Conservation (phyloP, 805 yeast genomes). For the Wickerhamomyces alni region DNA sequence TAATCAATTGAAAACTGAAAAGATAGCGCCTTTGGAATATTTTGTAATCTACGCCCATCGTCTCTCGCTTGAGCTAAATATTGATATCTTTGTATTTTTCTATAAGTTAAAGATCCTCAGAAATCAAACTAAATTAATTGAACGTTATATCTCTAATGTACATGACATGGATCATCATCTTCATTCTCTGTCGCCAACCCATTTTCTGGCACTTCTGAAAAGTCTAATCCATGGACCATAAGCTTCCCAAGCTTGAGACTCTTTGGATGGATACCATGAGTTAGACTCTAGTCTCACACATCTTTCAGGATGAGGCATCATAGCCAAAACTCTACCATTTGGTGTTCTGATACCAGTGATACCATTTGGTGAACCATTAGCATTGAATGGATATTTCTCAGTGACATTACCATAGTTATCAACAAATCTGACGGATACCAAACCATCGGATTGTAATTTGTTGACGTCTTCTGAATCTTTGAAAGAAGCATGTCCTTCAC, state of each 20-base stretch:
- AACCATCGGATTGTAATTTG: slow-evolving; percentile 43
- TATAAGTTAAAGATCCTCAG: too few relatives aligned
- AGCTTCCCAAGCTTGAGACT: slow-evolving; percentile 59
- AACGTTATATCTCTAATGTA: background rate
- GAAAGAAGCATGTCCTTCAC: slow-evolving; percentile 92
- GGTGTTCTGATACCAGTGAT: slow-evolving; percentile 88
- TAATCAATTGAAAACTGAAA: too few relatives aligned
- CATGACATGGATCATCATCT: too few relatives aligned
- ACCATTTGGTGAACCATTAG: slow-evolving; percentile 93
- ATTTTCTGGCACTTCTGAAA: slow-evolving; percentile 87
- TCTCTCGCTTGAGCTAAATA: too few relatives aligned
- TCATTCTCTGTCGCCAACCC: slow-evolving; percentile 54
- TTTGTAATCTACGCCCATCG: too few relatives aligned
- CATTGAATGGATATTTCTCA: slow-evolving; percentile 85
- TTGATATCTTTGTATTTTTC: too few relatives aligned
- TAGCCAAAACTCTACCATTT: slow-evolving; percentile 91
- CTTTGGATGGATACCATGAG: slow-evolving; percentile 79
- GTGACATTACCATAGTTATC: slow-evolving; percentile 88
- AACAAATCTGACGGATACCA: slow-evolving; percentile 71
- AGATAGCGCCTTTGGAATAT: too few relatives aligned
- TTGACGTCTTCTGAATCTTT: slow-evolving; percentile 36
- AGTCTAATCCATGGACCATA: slow-evolving; percentile 94
- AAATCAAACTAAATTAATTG: background rate
- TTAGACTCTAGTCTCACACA: slow-evolving; percentile 82
- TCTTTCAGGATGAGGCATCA: slow-evolving; percentile 99